phyloP scores from a whole-genome alignment of 345 rosid species.

The Eucalyptus polyanthemos region DNA sequence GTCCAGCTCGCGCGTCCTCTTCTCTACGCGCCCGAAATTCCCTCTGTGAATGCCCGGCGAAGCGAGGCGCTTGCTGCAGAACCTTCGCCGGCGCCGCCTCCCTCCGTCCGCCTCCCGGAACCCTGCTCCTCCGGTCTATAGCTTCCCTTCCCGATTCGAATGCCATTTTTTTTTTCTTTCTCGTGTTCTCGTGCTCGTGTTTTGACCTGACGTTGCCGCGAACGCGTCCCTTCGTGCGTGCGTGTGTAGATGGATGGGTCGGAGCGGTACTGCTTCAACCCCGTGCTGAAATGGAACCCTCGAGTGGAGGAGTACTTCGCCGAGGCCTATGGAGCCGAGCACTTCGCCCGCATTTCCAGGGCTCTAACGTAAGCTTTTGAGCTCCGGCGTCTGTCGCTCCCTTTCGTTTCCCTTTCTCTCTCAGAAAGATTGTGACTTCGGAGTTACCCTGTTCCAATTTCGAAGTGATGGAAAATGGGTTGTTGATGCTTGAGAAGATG shows the following conservation, averaged over 20 bases:
- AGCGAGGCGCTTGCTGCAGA: slow-evolving; percentile 38
- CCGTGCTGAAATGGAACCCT: slow-evolving; percentile 70
- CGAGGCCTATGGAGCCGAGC: slow-evolving; percentile 67
- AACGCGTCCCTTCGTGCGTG: not conserved
- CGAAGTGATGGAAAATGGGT: not conserved
- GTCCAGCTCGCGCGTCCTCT: not conserved
- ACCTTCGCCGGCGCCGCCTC: slow-evolving; percentile 7
- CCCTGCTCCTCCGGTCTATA: not conserved
- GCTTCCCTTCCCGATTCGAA: not conserved
- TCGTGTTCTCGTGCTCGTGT: not conserved
- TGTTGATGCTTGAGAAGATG: not conserved
- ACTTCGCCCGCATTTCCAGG: slow-evolving; percentile 64
- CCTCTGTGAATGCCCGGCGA: slow-evolving; percentile 38
- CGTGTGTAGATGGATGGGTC: slow-evolving; percentile 32
- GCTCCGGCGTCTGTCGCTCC: not conserved
- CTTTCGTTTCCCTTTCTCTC: not conserved
- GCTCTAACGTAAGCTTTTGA: slow-evolving; percentile 49
- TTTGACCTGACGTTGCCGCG: not conserved
- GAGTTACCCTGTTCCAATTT: not conserved
- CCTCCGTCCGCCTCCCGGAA: slow-evolving; percentile 4
- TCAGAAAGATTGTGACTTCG: not conserved
- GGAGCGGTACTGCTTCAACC: slow-evolving; percentile 71
- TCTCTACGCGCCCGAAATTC: not conserved
- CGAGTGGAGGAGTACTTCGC: slow-evolving; percentile 71
- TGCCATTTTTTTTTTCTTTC: not conserved